These are phyloP conservation scores for Moesziomyces sp. DNA, from an alignment of 1,284 basidiomycete species.

Conservation along the genomic window DNA sequence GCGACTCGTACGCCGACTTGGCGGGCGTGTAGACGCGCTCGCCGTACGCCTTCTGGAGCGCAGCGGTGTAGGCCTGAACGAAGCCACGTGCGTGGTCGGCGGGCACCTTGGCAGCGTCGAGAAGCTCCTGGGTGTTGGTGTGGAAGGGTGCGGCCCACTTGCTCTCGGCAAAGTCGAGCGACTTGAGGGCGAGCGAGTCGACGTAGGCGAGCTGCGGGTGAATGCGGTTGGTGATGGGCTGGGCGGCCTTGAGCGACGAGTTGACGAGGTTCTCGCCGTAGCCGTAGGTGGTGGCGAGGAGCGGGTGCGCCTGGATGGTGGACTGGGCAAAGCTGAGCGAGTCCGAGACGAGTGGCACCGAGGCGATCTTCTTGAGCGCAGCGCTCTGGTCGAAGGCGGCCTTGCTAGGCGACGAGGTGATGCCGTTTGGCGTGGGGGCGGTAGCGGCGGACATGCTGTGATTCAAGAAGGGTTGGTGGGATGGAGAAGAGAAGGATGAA, in stretches of 20 bases:
- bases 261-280: slow-evolving; percentile 55
- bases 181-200: slow-evolving; percentile 59
- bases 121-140: slow-evolving; percentile 58
- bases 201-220: slow-evolving; percentile 60
- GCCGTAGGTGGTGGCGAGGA: slow-evolving; percentile 57
- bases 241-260: slow-evolving; percentile 48
- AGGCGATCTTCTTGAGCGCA: slow-evolving; percentile 52
- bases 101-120: slow-evolving; percentile 51
- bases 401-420: slow-evolving; percentile 41
- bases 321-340: slow-evolving; percentile 57
- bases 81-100: slow-evolving; percentile 50
- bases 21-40: slow-evolving; percentile 57
- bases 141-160: slow-evolving; percentile 66
- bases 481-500: neutral
- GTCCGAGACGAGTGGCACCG: slow-evolving; percentile 60
- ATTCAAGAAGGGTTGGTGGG: too few species aligned
- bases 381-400: slow-evolving; percentile 49
- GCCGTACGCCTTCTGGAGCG: slow-evolving; percentile 57
- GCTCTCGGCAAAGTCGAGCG: slow-evolving; percentile 62
- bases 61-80: slow-evolving; percentile 49
- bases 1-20: slow-evolving; percentile 55
- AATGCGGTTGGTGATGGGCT: slow-evolving; percentile 59
- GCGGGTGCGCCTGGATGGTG: slow-evolving; percentile 56
- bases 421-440: slow-evolving; percentile 39
- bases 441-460: slow-evolving; percentile 46